Evolutionary conservation across 805 yeast species (phyloP), one percentile per base, ranked within the genome.

Genomic region (Lipomyces oligophaga): DNA sequence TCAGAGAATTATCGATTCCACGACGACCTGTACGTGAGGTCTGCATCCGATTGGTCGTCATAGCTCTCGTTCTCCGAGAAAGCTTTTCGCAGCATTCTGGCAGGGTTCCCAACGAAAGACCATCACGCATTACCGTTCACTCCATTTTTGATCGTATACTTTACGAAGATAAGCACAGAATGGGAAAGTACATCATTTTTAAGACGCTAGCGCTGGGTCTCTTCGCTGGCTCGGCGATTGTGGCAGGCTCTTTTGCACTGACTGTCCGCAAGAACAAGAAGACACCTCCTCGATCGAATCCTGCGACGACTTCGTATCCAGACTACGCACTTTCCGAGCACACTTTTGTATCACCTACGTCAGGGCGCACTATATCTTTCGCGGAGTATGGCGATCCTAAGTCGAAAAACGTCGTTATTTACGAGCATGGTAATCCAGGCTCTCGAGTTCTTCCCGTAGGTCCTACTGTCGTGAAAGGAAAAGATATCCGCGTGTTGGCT

Each of bases 391-490:
- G 56, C 10, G 34, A 41, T 10, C 24, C 54, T 11, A 47, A 40
- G 27, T 48, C 54, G 22, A 38, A 37, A 38, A 52, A 52, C 55
- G 24, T 52, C 43, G 53, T 52, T 40, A 34, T 52, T 34, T 52
- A 42, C 40, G 43, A 46, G 41, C 56, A 52, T 35, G 56, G 56
- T 10, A 48, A 50, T 32, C 56, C 56, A 11, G 56, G 56, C 34
- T 40, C 47, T 24, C 36, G 56, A 8, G 44, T 52, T 16, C 45
- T 52, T 24, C 56, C 56, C 24, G 49, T 47, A 25, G 56, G 52
- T 24, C 47, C 50, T 26, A 21, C 16, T 15, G 36, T 52, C 50
- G n/a, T n/a, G n/a, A 52, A 52, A 43, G 56, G 55, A 37, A 52
- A 52, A 32, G 55, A 52, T 41, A 52, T 52, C 33, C 49, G 56